Percentiles rank a stretch among this genome's conserved stretches.
These are phyloP conservation scores for Lyophyllum decastes DNA, from an alignment of 768 basidiomycete species.

Conservation along the genomic window DNA sequence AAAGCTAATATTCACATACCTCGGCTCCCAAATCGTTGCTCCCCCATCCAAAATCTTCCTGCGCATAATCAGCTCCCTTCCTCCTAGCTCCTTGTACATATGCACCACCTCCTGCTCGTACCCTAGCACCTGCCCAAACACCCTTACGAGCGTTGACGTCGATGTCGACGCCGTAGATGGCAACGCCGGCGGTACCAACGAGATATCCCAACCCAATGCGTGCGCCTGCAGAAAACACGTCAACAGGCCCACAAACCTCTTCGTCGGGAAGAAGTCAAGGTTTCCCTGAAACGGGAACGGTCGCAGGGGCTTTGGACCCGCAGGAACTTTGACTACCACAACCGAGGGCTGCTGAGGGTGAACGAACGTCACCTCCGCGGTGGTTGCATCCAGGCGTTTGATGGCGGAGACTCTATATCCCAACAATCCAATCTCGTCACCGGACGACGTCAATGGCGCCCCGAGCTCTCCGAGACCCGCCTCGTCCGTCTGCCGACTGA, in stretches of 20 bases:
- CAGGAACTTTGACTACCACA: conserved; percentile 42
- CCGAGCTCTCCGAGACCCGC: conserved; percentile 55
- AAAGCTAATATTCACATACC: conserved; percentile 33
- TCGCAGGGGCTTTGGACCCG: conserved; percentile 46
- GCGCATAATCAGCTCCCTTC: conserved; percentile 65
- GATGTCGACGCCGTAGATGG: conserved; percentile 65
- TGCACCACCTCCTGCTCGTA: conserved; percentile 62
- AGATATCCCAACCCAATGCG: conserved; percentile 66
- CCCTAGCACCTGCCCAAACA: conserved; percentile 58
- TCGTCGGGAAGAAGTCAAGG: conserved; percentile 45
- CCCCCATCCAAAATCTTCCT: conserved; percentile 57
- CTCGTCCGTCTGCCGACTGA: conserved; percentile 56
- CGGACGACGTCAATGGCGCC: conserved; percentile 42
- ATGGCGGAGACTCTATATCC: conserved; percentile 50
- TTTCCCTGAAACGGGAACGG: conserved; percentile 44
- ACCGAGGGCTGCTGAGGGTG: conserved; percentile 26
- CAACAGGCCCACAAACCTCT: conserved; percentile 56
- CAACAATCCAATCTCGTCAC: conserved; percentile 46
- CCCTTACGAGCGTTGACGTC: conserved; percentile 54
- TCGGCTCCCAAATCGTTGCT: conserved; percentile 61
- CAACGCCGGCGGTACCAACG: conserved; percentile 55
- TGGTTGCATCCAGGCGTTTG: conserved; percentile 38
- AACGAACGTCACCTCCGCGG: conserved; percentile 44
- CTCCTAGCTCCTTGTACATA: conserved; percentile 70
- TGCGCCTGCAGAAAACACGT: conserved; percentile 64